Evolutionary conservation across 768 basidiomycete species (phyloP).

Genomic region (Podaxis rugospora): DNA sequence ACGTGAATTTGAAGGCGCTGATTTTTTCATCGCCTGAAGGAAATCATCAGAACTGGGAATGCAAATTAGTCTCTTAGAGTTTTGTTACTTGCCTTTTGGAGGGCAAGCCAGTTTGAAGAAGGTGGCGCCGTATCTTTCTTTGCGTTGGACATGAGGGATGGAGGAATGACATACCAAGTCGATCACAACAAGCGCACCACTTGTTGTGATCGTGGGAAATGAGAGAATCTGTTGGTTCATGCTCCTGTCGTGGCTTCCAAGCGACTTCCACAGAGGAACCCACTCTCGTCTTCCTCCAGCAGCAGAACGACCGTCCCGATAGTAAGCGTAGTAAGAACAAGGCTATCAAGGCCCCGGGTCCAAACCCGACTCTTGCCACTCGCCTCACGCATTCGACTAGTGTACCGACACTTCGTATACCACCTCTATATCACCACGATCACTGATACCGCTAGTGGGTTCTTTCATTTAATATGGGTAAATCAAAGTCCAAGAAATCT

Average conservation of each 20-base stretch:
- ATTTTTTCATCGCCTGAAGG: constrained; percentile 13
- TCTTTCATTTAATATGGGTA: background rate
- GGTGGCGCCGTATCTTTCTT: constrained; percentile 15
- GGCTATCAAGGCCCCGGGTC: background rate
- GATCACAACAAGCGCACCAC: background rate
- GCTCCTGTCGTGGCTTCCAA: background rate
- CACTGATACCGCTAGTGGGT: background rate
- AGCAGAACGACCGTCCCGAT: background rate
- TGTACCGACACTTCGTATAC: background rate
- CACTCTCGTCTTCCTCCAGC: background rate
- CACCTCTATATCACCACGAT: background rate
- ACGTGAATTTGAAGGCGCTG: background rate
- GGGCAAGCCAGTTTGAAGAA: constrained; percentile 57
- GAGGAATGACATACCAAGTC: background rate
- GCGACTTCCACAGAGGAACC: background rate
- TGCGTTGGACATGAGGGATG: background rate
- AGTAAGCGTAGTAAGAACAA: background rate
- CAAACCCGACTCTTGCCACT: background rate
- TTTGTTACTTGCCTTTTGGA: constrained; percentile 41
- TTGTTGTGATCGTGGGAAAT: constrained; percentile 10
- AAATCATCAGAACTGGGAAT: background rate
- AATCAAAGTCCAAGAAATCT: constrained; percentile 10
- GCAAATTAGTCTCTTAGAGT: background rate
- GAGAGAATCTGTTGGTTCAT: background rate
- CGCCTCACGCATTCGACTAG: background rate